These are phyloP conservation scores for Kodamaea leandrae DNA, from an alignment of 805 yeast species.

Conservation along the genomic window DNA sequence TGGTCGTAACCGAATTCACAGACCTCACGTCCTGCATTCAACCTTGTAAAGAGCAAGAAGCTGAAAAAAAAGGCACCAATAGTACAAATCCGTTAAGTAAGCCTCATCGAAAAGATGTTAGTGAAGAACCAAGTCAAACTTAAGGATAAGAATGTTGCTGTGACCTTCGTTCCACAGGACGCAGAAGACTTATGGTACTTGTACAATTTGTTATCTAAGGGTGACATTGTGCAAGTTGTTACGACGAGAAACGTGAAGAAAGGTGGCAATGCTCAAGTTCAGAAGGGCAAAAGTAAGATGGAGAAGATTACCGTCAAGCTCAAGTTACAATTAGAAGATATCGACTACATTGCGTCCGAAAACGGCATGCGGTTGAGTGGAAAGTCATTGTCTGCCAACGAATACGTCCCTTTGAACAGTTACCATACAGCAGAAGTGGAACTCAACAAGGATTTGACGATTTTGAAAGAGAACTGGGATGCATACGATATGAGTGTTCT, in stretches of 20 bases:
- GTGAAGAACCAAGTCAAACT: slow-evolving; percentile 16
- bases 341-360: slow-evolving; percentile 78
- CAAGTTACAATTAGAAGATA: slow-evolving; percentile 57
- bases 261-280: slow-evolving; percentile 18
- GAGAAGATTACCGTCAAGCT: slow-evolving; percentile 47
- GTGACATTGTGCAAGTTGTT: slow-evolving; percentile 69
- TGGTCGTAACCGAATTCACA: too few species aligned
- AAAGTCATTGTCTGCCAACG: slow-evolving; percentile 61
- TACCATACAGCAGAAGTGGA: slow-evolving; percentile 85
- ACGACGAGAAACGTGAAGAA: slow-evolving; percentile 65
- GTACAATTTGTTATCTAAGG: slow-evolving; percentile 73
- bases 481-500: slow-evolving; percentile 54
- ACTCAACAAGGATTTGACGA: slow-evolving; percentile 62
- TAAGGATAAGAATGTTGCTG: slow-evolving; percentile 61
- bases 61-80: slow-evolving; percentile 4
- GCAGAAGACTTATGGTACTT: slow-evolving; percentile 88
- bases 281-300: slow-evolving; percentile 51
- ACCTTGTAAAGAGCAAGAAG: background rate
- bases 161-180: slow-evolving; percentile 77
- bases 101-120: slow-evolving; percentile 10
- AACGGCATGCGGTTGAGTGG: slow-evolving; percentile 80
- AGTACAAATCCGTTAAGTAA: background rate
- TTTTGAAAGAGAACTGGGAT: slow-evolving; percentile 81
- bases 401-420: slow-evolving; percentile 79
- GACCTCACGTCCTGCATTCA: background rate